Percentiles rank a stretch among this genome's conserved stretches.
Conservation (phyloP, 23 red algal species). For the Gracilaria caudata region DNA sequence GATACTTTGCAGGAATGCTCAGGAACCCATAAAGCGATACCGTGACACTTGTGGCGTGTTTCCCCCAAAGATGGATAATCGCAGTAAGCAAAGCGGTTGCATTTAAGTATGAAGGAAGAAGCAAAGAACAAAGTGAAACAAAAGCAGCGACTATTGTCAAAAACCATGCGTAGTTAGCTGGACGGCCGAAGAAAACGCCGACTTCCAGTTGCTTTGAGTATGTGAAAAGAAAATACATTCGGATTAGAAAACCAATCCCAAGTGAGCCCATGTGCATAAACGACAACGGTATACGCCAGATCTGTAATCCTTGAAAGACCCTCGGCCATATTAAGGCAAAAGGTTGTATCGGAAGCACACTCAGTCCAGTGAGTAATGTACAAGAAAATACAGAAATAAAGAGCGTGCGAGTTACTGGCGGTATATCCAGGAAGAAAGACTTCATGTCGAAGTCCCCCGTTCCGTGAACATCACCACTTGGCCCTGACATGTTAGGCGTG, state of each 20-base stretch:
- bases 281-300: conserved; percentile 80
- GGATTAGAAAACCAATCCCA: conserved; percentile 81
- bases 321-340: conserved; percentile 74
- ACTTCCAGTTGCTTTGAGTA: conserved; percentile 87
- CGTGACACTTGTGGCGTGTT: conserved; percentile 63
- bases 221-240: conserved; percentile 82
- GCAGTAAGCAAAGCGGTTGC: conserved; percentile 77
- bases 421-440: conserved; percentile 76
- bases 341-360: conserved; percentile 31
- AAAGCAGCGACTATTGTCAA: conserved; percentile 48
- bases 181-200: conserved; percentile 74
- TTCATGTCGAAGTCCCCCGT: conserved; percentile 65
- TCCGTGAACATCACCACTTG: conserved; percentile 58
- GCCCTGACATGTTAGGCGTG: conserved; percentile 37
- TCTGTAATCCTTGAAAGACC: conserved; percentile 60
- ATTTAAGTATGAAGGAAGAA: conserved; percentile 45
- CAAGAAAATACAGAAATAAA: conserved; percentile 65
- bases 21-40: conserved; percentile 89
- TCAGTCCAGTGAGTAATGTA: conserved; percentile 73
- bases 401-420: conserved; percentile 73
- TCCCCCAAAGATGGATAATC: conserved; percentile 89
- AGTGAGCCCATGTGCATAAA: conserved; percentile 78
- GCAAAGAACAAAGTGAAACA: conserved; percentile 15
- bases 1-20: conserved; percentile 84
- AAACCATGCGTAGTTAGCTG: conserved; percentile 86